These are phyloP conservation scores for Colletotrichum sansevieriae DNA, from an alignment of 2,329 filamentous ascomycete genomes.

Conservation along the genomic window DNA sequence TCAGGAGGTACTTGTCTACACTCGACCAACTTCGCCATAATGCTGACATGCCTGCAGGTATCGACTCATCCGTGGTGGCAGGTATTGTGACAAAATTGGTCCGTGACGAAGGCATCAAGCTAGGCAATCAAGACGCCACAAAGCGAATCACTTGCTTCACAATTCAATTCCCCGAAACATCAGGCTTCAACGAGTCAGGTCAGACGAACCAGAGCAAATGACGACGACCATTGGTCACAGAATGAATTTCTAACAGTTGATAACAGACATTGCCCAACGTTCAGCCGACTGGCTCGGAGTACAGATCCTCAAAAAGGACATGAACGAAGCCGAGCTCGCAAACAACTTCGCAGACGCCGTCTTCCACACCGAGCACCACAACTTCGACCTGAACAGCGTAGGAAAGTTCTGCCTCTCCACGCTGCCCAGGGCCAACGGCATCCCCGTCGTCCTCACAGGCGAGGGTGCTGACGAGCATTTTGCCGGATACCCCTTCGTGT, in stretches of 20 bases:
- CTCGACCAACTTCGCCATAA: no score
- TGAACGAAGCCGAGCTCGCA: constrained; percentile 49
- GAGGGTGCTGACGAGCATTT: constrained; percentile 69
- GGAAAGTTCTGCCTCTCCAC: constrained; percentile 65
- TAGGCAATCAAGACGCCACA: constrained; percentile 57
- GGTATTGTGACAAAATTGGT: constrained; percentile 67
- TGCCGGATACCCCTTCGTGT: constrained; percentile 62
- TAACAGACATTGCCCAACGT: constrained; percentile 48
- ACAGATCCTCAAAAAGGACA: constrained; percentile 44
- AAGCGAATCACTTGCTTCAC: constrained; percentile 57
- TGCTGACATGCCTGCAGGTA: constrained; percentile 63
- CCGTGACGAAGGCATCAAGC: constrained; percentile 57
- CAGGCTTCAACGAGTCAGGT: constrained; percentile 64
- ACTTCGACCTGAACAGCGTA: constrained; percentile 64
- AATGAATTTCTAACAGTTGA: not conserved
- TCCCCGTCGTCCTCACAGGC: constrained; percentile 67
- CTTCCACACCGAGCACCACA: constrained; percentile 51
- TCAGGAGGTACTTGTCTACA: constrained; percentile 61
- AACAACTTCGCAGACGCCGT: constrained; percentile 48
- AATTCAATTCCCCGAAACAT: constrained; percentile 64
- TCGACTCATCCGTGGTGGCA: constrained; percentile 69
- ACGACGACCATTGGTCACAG: no score
- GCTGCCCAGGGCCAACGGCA: constrained; percentile 57
- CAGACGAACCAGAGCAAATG: not conserved
- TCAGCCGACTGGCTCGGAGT: constrained; percentile 52